phyloP scores from a whole-genome alignment of 495 filamentous ascomycete genomes.

The Letharia lupina region DNA sequence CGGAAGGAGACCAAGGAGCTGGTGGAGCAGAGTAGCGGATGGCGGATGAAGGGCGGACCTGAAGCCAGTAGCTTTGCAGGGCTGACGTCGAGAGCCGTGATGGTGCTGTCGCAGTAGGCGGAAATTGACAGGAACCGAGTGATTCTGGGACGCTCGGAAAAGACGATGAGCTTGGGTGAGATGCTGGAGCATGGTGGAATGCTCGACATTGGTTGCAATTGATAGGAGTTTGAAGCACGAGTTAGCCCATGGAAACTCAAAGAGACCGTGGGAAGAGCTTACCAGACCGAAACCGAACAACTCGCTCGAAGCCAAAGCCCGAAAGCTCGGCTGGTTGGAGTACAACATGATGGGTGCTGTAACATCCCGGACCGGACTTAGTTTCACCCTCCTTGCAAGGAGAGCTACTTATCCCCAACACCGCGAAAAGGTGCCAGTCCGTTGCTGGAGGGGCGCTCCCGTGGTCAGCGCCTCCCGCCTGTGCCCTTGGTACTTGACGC shows the following conservation, averaged over 20 bases:
- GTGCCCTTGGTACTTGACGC: slow-evolving; percentile 16
- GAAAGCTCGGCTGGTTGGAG: not conserved
- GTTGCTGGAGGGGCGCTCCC: slow-evolving; percentile 12
- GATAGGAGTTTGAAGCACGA: not conserved
- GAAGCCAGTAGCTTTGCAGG: not conserved
- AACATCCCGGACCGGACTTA: slow-evolving; percentile 9
- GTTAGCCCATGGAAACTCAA: not conserved
- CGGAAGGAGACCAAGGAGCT: too few species aligned
- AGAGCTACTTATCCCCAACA: slow-evolving; percentile 15
- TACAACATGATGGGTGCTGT: slow-evolving; percentile 3
- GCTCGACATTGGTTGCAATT: not conserved
- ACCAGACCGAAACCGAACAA: not conserved
- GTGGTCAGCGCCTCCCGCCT: slow-evolving; percentile 13
- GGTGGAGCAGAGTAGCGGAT: too few species aligned
- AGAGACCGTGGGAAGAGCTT: not conserved
- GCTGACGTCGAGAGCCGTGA: not conserved
- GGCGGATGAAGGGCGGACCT: too few species aligned
- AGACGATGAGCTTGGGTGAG: not conserved
- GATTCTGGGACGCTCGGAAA: not conserved
- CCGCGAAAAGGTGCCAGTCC: slow-evolving; percentile 17
- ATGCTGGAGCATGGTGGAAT: not conserved
- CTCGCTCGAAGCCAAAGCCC: not conserved
- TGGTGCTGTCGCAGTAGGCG: not conserved
- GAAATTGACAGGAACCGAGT: too few species aligned
- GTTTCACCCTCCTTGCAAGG: slow-evolving; percentile 9